Conservation (phyloP, 139 green algal genomes). For the Haematococcus lacustris region DNA sequence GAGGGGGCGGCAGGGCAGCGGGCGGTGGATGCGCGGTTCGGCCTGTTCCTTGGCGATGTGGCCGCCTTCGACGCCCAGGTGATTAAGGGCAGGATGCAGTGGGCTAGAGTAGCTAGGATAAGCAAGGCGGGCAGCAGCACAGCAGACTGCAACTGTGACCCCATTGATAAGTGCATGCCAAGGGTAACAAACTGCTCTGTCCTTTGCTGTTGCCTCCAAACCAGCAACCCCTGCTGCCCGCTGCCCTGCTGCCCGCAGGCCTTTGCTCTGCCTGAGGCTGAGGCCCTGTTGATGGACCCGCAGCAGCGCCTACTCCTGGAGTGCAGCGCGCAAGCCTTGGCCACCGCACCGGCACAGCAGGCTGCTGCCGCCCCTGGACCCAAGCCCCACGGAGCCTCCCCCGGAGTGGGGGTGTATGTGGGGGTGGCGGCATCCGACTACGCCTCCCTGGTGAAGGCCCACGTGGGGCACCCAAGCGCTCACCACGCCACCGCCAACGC, state of each 20-base stretch:
- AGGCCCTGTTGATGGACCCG: conserved; percentile 66
- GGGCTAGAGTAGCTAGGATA: not conserved
- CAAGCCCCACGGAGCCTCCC: not conserved
- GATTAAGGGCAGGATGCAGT: not conserved
- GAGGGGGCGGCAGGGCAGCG: conserved; percentile 15
- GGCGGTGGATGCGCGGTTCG: conserved; percentile 23
- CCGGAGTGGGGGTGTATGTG: conserved; percentile 28
- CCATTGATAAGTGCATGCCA: not conserved
- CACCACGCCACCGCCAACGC: conserved; percentile 71
- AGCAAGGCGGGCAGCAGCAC: not conserved
- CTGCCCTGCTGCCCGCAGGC: conserved; percentile 26
- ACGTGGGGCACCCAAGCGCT: conserved; percentile 24
- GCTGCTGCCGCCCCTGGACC: not conserved
- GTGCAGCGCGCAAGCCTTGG: too few species aligned
- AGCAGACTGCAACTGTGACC: not conserved
- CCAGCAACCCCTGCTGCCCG: conserved; percentile 10
- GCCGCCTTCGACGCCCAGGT: conserved; percentile 51
- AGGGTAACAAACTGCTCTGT: not conserved
- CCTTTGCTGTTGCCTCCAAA: not conserved
- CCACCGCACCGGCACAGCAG: conserved; percentile 15
- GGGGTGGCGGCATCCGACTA: conserved; percentile 72
- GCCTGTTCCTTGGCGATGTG: conserved; percentile 37
- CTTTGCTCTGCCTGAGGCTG: conserved; percentile 42
- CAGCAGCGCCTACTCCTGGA: conserved; percentile 81
- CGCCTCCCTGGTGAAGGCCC: conserved; percentile 37